phyloP scores from a whole-genome alignment of 1,139 yeast genomes.

The Sugiyamaella xylanicola region DNA sequence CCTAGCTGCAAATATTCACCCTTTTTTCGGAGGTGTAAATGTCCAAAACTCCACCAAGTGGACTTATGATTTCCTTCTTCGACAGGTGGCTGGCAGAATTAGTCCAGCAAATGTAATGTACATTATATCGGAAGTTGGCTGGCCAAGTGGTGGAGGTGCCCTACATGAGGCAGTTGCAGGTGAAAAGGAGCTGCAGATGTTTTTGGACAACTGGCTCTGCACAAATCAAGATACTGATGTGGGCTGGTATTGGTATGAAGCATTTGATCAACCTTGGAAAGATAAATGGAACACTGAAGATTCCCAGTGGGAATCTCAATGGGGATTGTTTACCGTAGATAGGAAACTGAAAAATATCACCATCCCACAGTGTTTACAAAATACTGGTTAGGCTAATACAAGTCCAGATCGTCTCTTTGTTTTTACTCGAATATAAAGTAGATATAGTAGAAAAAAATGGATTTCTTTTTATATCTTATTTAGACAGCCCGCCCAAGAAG shows the following conservation, averaged over 20 bases:
- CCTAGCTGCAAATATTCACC: slow-evolving; percentile 67
- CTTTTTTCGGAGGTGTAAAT: slow-evolving; percentile 63
- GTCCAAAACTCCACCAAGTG: slow-evolving; percentile 56
- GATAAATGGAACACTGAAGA: slow-evolving; percentile 51
- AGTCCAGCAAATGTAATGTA: slow-evolving; percentile 38
- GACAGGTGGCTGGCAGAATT: slow-evolving; percentile 45
- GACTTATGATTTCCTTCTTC: slow-evolving; percentile 54
- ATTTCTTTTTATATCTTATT: neutral
- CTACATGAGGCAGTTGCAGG: slow-evolving; percentile 53
- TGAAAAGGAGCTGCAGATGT: slow-evolving; percentile 48
- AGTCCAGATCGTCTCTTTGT: neutral
- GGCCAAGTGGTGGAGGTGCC: slow-evolving; percentile 68
- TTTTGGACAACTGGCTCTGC: slow-evolving; percentile 58
- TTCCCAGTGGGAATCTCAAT: slow-evolving; percentile 66
- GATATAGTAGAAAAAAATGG: slow-evolving; percentile 2
- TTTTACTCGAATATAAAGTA: slow-evolving; percentile 5
- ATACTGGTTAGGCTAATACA: slow-evolving; percentile 1
- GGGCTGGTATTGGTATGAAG: slow-evolving; percentile 69
- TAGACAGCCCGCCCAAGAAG: too few species aligned
- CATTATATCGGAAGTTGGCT: slow-evolving; percentile 65
- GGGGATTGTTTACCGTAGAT: slow-evolving; percentile 63
- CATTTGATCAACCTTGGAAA: slow-evolving; percentile 77
- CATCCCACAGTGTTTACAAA: slow-evolving; percentile 32
- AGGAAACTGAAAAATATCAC: slow-evolving; percentile 48
- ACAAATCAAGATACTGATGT: slow-evolving; percentile 41